Evolutionary conservation across 768 basidiomycete species (phyloP).

Genomic region (Boletus reticulatus): DNA sequence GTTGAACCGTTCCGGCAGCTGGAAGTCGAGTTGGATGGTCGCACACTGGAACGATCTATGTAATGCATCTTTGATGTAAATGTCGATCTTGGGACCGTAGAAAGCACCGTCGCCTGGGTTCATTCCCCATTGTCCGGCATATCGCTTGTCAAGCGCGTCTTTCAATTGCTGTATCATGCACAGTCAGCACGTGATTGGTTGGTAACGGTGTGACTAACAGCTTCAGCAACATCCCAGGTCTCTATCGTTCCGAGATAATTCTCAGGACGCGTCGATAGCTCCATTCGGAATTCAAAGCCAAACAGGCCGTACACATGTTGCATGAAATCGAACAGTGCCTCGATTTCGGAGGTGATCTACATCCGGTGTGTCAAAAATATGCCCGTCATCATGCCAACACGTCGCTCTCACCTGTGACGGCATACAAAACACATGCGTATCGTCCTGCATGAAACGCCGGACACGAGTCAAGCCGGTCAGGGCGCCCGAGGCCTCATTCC

Average conservation of each 20-base stretch:
- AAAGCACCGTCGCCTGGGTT: conserved; percentile 98
- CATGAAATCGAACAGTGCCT: conserved; percentile 90
- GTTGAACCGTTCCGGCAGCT: conserved; percentile 95
- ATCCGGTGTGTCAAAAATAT: neutral
- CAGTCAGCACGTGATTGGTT: conserved; percentile 1
- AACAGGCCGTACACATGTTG: conserved; percentile 90
- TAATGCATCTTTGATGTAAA: conserved; percentile 91
- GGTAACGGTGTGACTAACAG: conserved; percentile 40
- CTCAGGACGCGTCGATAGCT: conserved; percentile 94
- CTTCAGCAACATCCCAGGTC: conserved; percentile 89
- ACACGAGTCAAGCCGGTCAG: conserved; percentile 92
- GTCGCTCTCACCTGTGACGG: conserved; percentile 68
- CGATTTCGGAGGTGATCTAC: conserved; percentile 86
- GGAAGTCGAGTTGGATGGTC: conserved; percentile 98
- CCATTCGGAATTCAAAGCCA: conserved; percentile 91
- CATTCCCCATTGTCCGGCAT: conserved; percentile 87
- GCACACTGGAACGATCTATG: conserved; percentile 96
- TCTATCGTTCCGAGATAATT: conserved; percentile 88
- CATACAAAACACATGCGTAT: conserved; percentile 99
- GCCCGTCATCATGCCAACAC: neutral
- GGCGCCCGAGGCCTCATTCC: conserved; percentile 95
- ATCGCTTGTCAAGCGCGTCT: conserved; percentile 77
- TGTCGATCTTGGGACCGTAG: conserved; percentile 99
- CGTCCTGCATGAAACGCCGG: conserved; percentile 94
- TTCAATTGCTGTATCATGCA: conserved; percentile 65